A percentile compares a stretch with the other conserved stretches of the same genome.
phyloP scores from a whole-genome alignment of 2,329 filamentous ascomycete species.

The Metarhizium sp. region DNA sequence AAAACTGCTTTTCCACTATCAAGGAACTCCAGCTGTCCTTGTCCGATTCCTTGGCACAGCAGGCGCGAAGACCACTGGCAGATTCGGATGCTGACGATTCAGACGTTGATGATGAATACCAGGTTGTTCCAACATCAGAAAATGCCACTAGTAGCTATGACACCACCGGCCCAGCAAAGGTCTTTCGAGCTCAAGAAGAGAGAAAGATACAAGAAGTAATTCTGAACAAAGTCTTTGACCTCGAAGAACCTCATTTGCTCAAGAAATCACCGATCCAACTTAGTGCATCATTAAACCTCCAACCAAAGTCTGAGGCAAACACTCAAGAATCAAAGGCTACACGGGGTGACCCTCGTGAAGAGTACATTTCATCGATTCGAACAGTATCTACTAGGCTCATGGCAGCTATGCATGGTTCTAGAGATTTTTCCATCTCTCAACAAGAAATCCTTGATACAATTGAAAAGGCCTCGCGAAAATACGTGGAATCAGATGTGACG shows the following conservation, averaged over 20 bases:
- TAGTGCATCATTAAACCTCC: conserved; percentile 11
- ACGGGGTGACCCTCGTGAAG: conserved; percentile 17
- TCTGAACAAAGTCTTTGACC: conserved; percentile 41
- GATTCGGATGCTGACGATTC: conserved; percentile 38
- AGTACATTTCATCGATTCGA: conserved; percentile 25
- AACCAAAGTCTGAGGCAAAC: conserved; percentile 10
- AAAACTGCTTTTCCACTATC: conserved; percentile 44
- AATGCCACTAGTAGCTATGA: conserved; percentile 21
- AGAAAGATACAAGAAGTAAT: conserved; percentile 44
- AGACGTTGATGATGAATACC: conserved; percentile 47
- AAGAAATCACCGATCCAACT: conserved; percentile 24
- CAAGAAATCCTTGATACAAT: conserved; percentile 41
- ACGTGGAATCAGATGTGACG: conserved; percentile 26
- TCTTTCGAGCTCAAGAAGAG: conserved; percentile 41
- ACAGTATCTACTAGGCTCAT: conserved; percentile 33
- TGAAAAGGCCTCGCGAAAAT: conserved; percentile 40
- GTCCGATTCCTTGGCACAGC: conserved; percentile 39
- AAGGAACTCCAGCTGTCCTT: conserved; percentile 48
- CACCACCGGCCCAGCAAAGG: conserved; percentile 32
- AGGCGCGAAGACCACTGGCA: conserved; percentile 25
- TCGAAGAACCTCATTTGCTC: conserved; percentile 29
- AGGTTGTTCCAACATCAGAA: conserved; percentile 28
- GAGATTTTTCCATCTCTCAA: conserved; percentile 24
- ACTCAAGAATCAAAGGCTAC: conserved; percentile 11
- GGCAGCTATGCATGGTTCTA: conserved; percentile 27